Evolutionary conservation across 2,329 filamentous ascomycete genomes (phyloP).

Genomic region (Epichloe baconii): DNA sequence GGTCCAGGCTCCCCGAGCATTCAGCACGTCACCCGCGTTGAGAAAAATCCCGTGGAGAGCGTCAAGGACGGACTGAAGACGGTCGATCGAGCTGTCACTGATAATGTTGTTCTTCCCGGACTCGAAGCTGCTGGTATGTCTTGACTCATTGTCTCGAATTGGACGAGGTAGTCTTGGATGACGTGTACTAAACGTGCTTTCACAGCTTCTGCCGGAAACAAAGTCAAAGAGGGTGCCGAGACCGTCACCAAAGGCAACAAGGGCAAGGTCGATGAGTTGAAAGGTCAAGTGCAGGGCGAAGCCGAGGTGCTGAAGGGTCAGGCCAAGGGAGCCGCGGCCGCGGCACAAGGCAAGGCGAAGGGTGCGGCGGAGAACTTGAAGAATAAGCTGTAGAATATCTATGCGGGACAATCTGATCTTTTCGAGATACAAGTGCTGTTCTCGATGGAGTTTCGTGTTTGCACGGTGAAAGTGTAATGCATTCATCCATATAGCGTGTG

Average conservation of each 20-base stretch:
- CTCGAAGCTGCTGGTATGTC: slow-evolving; percentile 45
- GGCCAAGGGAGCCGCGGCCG: slow-evolving; percentile 25
- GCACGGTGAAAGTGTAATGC: background rate
- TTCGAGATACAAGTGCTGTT: background rate
- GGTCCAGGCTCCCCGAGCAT: slow-evolving; percentile 31
- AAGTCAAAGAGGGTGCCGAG: slow-evolving; percentile 29
- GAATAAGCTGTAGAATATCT: slow-evolving; percentile 1
- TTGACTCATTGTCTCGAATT: background rate
- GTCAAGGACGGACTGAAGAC: slow-evolving; percentile 47
- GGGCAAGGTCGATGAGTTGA: slow-evolving; percentile 23
- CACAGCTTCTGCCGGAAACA: slow-evolving; percentile 27
- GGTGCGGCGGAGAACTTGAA: slow-evolving; percentile 25
- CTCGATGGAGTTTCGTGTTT: background rate
- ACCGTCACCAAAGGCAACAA: slow-evolving; percentile 22
- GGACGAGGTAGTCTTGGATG: no score
- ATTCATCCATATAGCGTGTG: background rate
- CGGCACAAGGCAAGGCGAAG: slow-evolving; percentile 24
- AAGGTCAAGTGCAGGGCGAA: slow-evolving; percentile 20
- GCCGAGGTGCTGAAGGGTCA: slow-evolving; percentile 20
- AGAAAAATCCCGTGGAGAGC: slow-evolving; percentile 35
- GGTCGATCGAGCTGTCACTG: slow-evolving; percentile 45
- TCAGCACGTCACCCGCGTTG: slow-evolving; percentile 32
- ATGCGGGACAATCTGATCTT: background rate
- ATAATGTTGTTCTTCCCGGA: slow-evolving; percentile 49
- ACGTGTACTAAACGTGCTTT: no score